Evolutionary conservation across 352 stramenopile species (phyloP), one percentile per base, ranked within the genome.

Genomic region (Pythium insidiosum): DNA sequence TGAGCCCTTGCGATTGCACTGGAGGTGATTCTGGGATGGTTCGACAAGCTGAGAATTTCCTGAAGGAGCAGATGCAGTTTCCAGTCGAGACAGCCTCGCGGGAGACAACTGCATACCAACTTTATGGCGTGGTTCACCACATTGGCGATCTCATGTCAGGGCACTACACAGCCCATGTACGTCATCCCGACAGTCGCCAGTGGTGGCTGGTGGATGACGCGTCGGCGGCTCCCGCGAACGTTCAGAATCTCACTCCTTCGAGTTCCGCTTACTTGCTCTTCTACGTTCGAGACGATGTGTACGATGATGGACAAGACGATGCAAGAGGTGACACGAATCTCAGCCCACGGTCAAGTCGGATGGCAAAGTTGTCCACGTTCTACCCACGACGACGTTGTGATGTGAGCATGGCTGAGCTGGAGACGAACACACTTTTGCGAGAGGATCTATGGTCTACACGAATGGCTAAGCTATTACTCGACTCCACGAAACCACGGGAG

Each of bases 181-280:
- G 58, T 11, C 56, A 68, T 19, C 40, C 54, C 15, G 50, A 67
- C 12, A 70, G 53, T 42, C 55, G 51, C 28, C 56, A 67, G 30
- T 98, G 95, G 95, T 96, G 91, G 60, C 68, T 95, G 38, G 97
- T 97, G 37, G 95, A 98, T 50, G 95, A 99, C 69, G 71, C 60
- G n/a, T 66, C 42, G 21, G 74, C 59, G 4, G 56, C 59, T 1
- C 52, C 38, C 3, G 39, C 20, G 19, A 60, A 37, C 20, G 56
- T 30, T 31, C 35, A 72, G 35, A 56, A 61, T 1, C 31, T 82
- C 5, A 51, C 58, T 7, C 67, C 69, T 1, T 84, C 72, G 1
- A 48, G 57, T 24, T 61, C 73, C 6, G 74, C 72, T 28, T 89
- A 89, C 37, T 33, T 89, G 56, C 63, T 88, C n/a, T 86, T 88